A percentile compares a stretch with the other conserved stretches of the same genome.
phyloP scores from a whole-genome alignment of 441 rosid genomes.

The Arabidopsis hybrid region DNA sequence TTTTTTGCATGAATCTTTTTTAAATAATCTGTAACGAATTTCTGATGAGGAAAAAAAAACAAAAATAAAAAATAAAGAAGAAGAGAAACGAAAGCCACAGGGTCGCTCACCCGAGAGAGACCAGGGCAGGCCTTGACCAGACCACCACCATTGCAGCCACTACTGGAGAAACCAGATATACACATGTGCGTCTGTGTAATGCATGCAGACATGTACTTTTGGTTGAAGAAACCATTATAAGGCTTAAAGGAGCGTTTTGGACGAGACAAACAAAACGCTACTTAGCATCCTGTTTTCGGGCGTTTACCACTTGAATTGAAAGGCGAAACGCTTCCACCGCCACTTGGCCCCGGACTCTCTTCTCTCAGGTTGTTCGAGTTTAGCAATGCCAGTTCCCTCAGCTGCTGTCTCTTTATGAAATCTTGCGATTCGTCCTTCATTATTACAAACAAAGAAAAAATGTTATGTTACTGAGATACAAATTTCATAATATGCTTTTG shows the following conservation, averaged over 20 bases:
- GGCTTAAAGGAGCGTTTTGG: slow-evolving; percentile 11
- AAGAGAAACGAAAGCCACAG: slow-evolving; percentile 35
- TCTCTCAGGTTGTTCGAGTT: slow-evolving; percentile 92
- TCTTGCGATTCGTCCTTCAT: slow-evolving; percentile 93
- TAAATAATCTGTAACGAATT: slow-evolving; percentile 39
- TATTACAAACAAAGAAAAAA: background rate
- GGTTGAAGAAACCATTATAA: slow-evolving; percentile 37
- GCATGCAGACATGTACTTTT: slow-evolving; percentile 40
- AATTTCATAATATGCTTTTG: background rate
- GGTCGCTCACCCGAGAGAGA: slow-evolving; percentile 51
- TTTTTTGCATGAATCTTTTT: slow-evolving; percentile 30
- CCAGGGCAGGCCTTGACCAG: slow-evolving; percentile 34
- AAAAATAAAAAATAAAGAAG: background rate
- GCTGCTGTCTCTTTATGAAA: slow-evolving; percentile 89
- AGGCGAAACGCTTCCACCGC: slow-evolving; percentile 79
- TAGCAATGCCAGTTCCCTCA: slow-evolving; percentile 89
- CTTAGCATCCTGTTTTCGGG: slow-evolving; percentile 86
- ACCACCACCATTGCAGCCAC: slow-evolving; percentile 47
- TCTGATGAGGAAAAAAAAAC: slow-evolving; percentile 11
- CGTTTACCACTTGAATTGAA: slow-evolving; percentile 98
- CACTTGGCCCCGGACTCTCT: slow-evolving; percentile 95
- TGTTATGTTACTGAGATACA: background rate
- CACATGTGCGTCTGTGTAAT: slow-evolving; percentile 38
- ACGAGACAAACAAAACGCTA: slow-evolving; percentile 26
- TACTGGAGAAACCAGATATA: slow-evolving; percentile 37